Base-by-base conservation (phyloP, 78 protist genomes). In the Acrasis kona region DNA sequence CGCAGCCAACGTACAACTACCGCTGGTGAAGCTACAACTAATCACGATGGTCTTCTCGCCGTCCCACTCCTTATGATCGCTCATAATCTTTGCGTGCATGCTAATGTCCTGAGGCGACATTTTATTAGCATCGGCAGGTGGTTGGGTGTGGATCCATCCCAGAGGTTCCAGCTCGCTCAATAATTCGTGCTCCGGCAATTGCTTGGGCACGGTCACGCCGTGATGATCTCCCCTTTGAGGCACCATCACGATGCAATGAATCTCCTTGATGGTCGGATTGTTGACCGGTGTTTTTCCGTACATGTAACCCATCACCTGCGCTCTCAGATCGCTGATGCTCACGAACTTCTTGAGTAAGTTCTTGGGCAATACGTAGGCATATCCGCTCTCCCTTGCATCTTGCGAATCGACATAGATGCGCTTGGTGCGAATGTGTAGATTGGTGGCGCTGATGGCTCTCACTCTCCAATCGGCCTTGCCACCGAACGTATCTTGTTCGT, bases 101-200 rank as follows among this genome's bases (percentile, higher is more conserved):
- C 90, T 77, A 61, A 88, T 95, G 40, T 97, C 99, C 50, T 78
- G 86, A 27, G 98, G 98, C 29, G 95, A 35, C 31, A 98, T 89
- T 80, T 89, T 95, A 64, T 92, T 92, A 32, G 84, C 80, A 84
- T 98, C 99, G 38, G 85, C 84, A 67, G 98, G 95, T 50, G 61
- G 61, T 84, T 97, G 99, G 19, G 99, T 97, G 84, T 97, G 99
- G 39, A 98, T 77, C 99, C 99, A 98, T 64, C 99, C 99, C 0
- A 98, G 94, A 35, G 99, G 98, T 82, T 96, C 99, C 70, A 95
- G 65, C 32, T 89, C 98, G 64, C 72, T 35, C 34, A 97, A 91
- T 83, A 86, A 86, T 50, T 84, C 95, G 76, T 89, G 93, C 29
- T 91, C 97, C 1, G 99, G 99, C 34, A 95, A 68, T 41, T 74